Evolutionary conservation across 148 eudicot genomes (phyloP), one percentile per base, ranked within the genome.

Genomic region (Rhododendron williamsianum): DNA sequence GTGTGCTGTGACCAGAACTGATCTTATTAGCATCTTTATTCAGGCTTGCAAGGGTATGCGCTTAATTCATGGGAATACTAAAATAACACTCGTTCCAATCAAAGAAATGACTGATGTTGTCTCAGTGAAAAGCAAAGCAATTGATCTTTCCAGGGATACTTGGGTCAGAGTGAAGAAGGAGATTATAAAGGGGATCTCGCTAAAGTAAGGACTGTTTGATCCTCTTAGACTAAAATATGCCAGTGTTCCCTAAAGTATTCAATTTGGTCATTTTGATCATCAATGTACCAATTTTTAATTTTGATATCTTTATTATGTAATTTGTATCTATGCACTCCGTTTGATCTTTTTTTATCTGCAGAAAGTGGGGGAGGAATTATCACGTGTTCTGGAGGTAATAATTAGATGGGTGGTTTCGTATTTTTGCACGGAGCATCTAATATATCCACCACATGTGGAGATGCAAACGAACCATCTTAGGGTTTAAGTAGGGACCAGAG

Each of bases 101-200:
- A 96, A 95, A 88, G 99, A 96, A 89, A 96, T 96, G 99, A 94
- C 99, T 7, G 99, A 95, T 87, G 99, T 96, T 89, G 98, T 96
- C 12, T 91, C 99, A 2, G 99, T 96, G 82, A 96, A 96, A 87
- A 96, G 98, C 89, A 95, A 96, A 88, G 92, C 93, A 19, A 91
- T 93, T 80, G 99, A 96, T 84, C 89, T 96, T 79, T 78, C 97
- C 7, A 89, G 98, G 89, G 99, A 95, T 72, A 92, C 99, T 58
- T 96, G 98, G 99, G 97, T 96, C 77, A 91, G 99, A 87, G 90
- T 96, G 95, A 96, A 96, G 90, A 91, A 56, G 98, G 99, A 63
- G 92, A 88, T 9, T 96, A 96, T 82, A 96, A 96, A 87, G 99
- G 99, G 60, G 99, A 96, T 88, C 96, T 96, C 79, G 99, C 99